Conservation (phyloP, 768 basidiomycete species). For the Lactarius hatsudake region DNA sequence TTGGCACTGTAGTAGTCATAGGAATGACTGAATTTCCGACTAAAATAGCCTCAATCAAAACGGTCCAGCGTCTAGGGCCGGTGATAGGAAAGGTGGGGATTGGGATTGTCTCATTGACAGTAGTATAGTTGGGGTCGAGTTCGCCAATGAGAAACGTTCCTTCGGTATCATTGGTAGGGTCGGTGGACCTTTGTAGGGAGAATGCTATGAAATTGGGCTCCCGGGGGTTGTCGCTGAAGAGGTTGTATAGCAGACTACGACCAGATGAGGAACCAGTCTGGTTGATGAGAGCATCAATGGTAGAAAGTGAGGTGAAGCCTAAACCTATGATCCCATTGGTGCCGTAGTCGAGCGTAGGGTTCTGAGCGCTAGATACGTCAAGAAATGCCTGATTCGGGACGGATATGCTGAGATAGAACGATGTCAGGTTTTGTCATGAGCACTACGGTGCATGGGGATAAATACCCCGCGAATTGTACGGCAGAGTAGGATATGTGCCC, state of each 20-base stretch:
- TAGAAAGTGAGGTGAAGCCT: slow-evolving; percentile 76
- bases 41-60: slow-evolving; percentile 71
- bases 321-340: slow-evolving; percentile 72
- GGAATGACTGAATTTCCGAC: slow-evolving; percentile 50
- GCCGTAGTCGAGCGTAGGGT: slow-evolving; percentile 71
- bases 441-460: slow-evolving; percentile 9
- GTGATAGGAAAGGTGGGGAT: slow-evolving; percentile 74
- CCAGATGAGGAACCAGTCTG: slow-evolving; percentile 56
- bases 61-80: slow-evolving; percentile 68
- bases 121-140: slow-evolving; percentile 58
- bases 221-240: slow-evolving; percentile 63
- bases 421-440: neutral
- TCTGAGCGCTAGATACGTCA: slow-evolving; percentile 58
- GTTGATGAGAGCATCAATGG: slow-evolving; percentile 61
- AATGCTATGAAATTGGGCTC: slow-evolving; percentile 84
- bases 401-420: slow-evolving; percentile 45
- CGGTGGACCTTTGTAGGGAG: slow-evolving; percentile 59
- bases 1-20: slow-evolving; percentile 52
- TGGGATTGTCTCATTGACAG: slow-evolving; percentile 51
- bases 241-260: slow-evolving; percentile 69
- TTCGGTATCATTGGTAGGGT: slow-evolving; percentile 51
- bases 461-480: slow-evolving; percentile 69
- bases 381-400: slow-evolving; percentile 71
- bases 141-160: slow-evolving; percentile 78
- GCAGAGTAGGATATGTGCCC: slow-evolving; percentile 62